Evolutionary conservation across 2,329 filamentous ascomycete species (phyloP).

Genomic region (Lachnellula arida): DNA sequence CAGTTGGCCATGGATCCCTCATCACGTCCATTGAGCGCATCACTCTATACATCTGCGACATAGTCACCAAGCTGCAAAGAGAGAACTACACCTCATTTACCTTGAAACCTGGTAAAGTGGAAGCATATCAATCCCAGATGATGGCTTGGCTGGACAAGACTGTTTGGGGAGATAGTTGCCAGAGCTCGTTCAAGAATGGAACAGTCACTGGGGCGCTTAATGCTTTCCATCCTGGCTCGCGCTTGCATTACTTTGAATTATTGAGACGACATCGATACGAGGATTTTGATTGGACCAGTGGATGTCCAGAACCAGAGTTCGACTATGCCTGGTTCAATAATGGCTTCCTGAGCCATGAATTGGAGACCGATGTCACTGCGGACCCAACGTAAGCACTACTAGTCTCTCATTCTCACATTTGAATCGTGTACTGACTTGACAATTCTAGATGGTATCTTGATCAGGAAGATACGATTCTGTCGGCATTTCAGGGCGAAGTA

Average conservation of each 20-base stretch:
- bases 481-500: too few relatives aligned
- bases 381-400: too few relatives aligned
- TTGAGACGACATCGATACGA: slow-evolving; percentile 48
- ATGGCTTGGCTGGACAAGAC: slow-evolving; percentile 47
- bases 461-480: too few relatives aligned
- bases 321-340: too few relatives aligned
- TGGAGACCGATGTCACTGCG: too few relatives aligned
- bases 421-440: too few relatives aligned
- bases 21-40: slow-evolving; percentile 1
- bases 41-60: slow-evolving; percentile 6
- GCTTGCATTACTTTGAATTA: slow-evolving; percentile 37
- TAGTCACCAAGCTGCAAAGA: slow-evolving; percentile 33
- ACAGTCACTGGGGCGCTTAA: not conserved
- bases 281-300: slow-evolving; percentile 34
- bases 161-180: slow-evolving; percentile 39
- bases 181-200: slow-evolving; percentile 4
- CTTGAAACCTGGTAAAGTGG: slow-evolving; percentile 28
- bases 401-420: too few relatives aligned
- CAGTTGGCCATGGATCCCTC: slow-evolving; percentile 11
- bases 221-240: slow-evolving; percentile 1
- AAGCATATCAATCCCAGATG: slow-evolving; percentile 44
- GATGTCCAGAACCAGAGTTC: too few relatives aligned
- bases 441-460: too few relatives aligned
- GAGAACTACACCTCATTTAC: slow-evolving; percentile 40
- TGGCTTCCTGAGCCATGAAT: too few relatives aligned